Base-by-base conservation (phyloP, 108 stramenopile species). In the Asterionellopsis glacialis region DNA sequence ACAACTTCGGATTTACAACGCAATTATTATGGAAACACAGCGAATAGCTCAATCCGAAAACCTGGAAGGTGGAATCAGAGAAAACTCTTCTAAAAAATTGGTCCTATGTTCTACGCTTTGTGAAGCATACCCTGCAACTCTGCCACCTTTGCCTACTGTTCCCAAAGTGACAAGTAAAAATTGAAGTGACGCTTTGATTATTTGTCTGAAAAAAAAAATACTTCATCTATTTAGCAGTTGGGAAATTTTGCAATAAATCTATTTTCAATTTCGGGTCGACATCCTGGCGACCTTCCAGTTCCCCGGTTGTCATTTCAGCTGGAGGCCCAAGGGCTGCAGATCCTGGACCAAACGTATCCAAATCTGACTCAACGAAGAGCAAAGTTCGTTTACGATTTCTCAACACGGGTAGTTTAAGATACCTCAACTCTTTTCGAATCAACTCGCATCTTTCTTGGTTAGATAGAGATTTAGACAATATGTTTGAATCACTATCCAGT, bases 301-400 rank as follows among this genome's bases (percentile, higher is more conserved):
- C 85, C 7, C 79, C 85, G 4, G 73, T 69, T 12, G 62, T 52
- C 67, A 75, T 73, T 59, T 91, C 86, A 12, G 82, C 80, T 1
- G 90, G 90, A 15, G 84, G 82, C 23, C 90, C 90, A 68, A 91
- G 64, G 13, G 72, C 68, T 3, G 72, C 81, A 28, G 79, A 76
- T 18, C 86, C 81, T 0, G 90, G 90, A 39, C 90, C 90, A 74
- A 91, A 91, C 0, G 65, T 64, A 64, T 91, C 90, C 49, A 86
- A 63, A 62, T 84, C 84, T 11, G 80, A 84, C 55, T 91, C 90
- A 16, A 82, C 84, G 73, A 91, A 91, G 38, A 85, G 70, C 2
- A 88, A 70, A 21, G 84, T 63, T 16, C 87, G 69, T 53, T 77
- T 79, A 44, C 90, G 72, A 79, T 91, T 91, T 15, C 87, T 60